Conservation (phyloP, 1,284 basidiomycete genomes). For the Cryptococcus sp. region DNA sequence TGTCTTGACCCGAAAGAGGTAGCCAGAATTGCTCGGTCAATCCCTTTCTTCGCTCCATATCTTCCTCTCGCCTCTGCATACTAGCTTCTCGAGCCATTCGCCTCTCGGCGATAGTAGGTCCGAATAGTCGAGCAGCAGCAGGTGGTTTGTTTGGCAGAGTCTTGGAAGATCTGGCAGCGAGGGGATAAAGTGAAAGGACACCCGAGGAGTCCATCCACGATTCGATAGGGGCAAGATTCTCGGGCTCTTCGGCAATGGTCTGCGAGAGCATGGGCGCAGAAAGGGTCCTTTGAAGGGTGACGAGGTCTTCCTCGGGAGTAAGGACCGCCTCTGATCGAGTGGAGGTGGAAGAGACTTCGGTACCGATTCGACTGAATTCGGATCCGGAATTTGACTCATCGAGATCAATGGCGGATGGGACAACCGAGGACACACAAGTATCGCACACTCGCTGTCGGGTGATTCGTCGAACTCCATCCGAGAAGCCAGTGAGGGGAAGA, state of each 20-base stretch:
- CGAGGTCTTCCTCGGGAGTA: conserved; percentile 16
- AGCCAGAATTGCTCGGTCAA: not conserved
- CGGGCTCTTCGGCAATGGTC: conserved; percentile 3
- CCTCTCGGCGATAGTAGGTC: conserved; percentile 11
- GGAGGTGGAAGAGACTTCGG: conserved; percentile 7
- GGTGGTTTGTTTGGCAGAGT: not conserved
- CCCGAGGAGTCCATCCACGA: conserved; percentile 43
- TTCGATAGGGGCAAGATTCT: conserved; percentile 34
- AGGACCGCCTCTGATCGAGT: conserved; percentile 12
- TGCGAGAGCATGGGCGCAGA: conserved; percentile 1
- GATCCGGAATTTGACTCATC: not conserved
- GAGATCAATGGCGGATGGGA: not conserved
- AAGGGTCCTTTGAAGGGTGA: conserved; percentile 3
- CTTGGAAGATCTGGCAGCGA: conserved; percentile 34
- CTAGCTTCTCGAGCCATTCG: conserved; percentile 7
- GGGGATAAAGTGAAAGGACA: conserved; percentile 42
- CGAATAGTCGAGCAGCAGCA: conserved; percentile 10
- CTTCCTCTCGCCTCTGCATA: not conserved
- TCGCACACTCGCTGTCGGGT: conserved; percentile 37
- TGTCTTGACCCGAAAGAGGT: not conserved
- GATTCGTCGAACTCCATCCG: conserved; percentile 13
- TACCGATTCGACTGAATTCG: not conserved
- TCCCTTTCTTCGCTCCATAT: not conserved
- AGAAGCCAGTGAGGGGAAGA: conserved; percentile 12
- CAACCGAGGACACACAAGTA: conserved; percentile 14